Conservation (phyloP, 2,329 filamentous ascomycete species). For the Phialocephala subalpina region DNA sequence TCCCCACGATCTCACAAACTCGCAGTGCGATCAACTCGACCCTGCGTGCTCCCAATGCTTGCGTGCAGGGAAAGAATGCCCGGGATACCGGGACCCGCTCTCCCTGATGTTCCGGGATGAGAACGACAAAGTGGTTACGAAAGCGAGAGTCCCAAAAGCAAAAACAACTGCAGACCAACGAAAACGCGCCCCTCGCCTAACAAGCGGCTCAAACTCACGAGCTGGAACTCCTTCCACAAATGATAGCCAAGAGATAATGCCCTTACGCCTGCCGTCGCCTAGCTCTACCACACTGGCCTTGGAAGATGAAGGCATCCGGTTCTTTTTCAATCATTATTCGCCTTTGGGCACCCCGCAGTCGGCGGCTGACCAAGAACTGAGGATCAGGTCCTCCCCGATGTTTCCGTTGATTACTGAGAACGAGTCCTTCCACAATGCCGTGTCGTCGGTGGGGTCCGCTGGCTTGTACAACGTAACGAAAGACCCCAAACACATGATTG, state of each 20-base stretch:
- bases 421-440: slow-evolving; percentile 54
- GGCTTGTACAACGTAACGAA: slow-evolving; percentile 53
- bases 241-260: background rate
- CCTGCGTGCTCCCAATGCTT: slow-evolving; percentile 62
- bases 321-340: slow-evolving; percentile 38
- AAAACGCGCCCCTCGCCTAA: slow-evolving; percentile 5
- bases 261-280: background rate
- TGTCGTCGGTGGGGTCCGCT: slow-evolving; percentile 61
- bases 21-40: slow-evolving; percentile 57
- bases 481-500: slow-evolving; percentile 50
- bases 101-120: slow-evolving; percentile 65
- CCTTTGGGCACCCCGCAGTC: slow-evolving; percentile 10
- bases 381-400: slow-evolving; percentile 43
- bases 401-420: slow-evolving; percentile 44
- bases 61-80: slow-evolving; percentile 58
- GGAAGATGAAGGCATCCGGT: slow-evolving; percentile 31
- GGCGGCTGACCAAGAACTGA: background rate
- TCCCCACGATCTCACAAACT: background rate
- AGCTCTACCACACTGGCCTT: background rate
- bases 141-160: slow-evolving; percentile 44
- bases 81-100: slow-evolving; percentile 62
- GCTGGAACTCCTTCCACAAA: background rate
- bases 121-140: slow-evolving; percentile 61
- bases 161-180: background rate
- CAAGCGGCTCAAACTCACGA: background rate